These are phyloP conservation scores for Aspergillus leporis DNA, from an alignment of 495 filamentous ascomycete genomes.

Conservation along the genomic window DNA sequence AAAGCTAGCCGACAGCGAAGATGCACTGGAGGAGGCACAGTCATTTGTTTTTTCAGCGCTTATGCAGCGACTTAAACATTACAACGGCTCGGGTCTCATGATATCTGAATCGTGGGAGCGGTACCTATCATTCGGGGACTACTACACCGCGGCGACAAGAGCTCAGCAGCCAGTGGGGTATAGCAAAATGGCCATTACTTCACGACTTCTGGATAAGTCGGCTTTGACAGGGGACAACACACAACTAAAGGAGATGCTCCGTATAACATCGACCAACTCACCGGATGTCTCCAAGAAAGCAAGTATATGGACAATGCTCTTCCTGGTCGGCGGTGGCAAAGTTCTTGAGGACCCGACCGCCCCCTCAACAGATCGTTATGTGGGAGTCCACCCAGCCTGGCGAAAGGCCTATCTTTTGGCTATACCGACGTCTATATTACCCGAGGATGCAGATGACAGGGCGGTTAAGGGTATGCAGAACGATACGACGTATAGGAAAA, in stretches of 20 bases:
- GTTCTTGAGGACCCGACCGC: not conserved
- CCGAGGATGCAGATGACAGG: slow-evolving; percentile 35
- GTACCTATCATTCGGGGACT: slow-evolving; percentile 12
- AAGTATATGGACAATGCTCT: not conserved
- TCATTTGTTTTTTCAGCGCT: not conserved
- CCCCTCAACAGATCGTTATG: not conserved
- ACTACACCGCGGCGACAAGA: slow-evolving; percentile 18
- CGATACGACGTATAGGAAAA: slow-evolving; percentile 24
- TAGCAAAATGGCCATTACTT: slow-evolving; percentile 1
- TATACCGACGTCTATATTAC: slow-evolving; percentile 26
- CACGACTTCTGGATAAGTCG: not conserved
- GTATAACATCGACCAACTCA: slow-evolving; percentile 1
- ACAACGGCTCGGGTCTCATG: slow-evolving; percentile 25
- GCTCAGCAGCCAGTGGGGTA: slow-evolving; percentile 11
- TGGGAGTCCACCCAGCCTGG: slow-evolving; percentile 43
- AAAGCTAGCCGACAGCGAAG: not conserved
- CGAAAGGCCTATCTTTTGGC: slow-evolving; percentile 41
- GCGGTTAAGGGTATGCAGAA: slow-evolving; percentile 29
- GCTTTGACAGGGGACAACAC: not conserved
- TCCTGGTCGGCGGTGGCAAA: not conserved
- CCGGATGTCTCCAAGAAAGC: not conserved
- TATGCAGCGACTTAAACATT: slow-evolving; percentile 14
- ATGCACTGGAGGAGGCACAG: not conserved
- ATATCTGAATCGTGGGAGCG: slow-evolving; percentile 20
- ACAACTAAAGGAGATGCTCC: slow-evolving; percentile 1